phyloP scores from a whole-genome alignment of 1,284 basidiomycete genomes.

The Volvariella surrecta region DNA sequence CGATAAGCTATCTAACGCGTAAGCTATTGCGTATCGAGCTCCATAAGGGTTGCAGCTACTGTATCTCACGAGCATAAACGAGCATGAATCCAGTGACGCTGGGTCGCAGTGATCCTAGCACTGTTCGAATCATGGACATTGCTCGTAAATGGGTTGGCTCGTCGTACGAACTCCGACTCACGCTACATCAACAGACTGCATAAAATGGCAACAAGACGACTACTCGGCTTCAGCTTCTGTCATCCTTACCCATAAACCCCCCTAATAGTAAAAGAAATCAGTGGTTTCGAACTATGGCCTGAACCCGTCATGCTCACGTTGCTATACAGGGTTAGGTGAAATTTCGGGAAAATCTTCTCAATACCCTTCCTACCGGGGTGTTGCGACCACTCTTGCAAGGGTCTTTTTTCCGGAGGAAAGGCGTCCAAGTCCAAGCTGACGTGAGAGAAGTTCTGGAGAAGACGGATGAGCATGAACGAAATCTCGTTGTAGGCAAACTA shows the following conservation, averaged over 20 bases:
- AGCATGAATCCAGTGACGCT: too few relatives aligned
- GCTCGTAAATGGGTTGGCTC: too few relatives aligned
- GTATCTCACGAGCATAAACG: too few relatives aligned
- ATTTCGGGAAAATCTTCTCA: slow-evolving; percentile 42
- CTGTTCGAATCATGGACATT: too few relatives aligned
- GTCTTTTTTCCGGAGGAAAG: slow-evolving; percentile 31
- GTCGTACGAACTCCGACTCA: too few relatives aligned
- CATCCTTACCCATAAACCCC: not conserved
- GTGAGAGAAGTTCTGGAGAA: slow-evolving; percentile 49
- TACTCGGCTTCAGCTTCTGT: too few relatives aligned
- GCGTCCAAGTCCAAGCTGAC: slow-evolving; percentile 38
- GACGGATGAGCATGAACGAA: slow-evolving; percentile 56
- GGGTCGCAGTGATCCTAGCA: too few relatives aligned
- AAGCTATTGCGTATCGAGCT: too few relatives aligned
- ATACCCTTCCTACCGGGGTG: slow-evolving; percentile 31
- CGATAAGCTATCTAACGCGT: too few relatives aligned
- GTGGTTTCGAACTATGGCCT: not conserved
- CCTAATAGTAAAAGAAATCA: not conserved
- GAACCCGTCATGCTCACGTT: not conserved
- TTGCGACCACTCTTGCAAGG: slow-evolving; percentile 36
- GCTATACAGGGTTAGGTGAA: slow-evolving; percentile 47
- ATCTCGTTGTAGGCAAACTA: slow-evolving; percentile 65
- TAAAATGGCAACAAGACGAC: too few relatives aligned
- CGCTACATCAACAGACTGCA: too few relatives aligned
- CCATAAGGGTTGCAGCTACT: too few relatives aligned